Conservation (phyloP, 2,329 filamentous ascomycete genomes). For the Anisogramma anomala region DNA sequence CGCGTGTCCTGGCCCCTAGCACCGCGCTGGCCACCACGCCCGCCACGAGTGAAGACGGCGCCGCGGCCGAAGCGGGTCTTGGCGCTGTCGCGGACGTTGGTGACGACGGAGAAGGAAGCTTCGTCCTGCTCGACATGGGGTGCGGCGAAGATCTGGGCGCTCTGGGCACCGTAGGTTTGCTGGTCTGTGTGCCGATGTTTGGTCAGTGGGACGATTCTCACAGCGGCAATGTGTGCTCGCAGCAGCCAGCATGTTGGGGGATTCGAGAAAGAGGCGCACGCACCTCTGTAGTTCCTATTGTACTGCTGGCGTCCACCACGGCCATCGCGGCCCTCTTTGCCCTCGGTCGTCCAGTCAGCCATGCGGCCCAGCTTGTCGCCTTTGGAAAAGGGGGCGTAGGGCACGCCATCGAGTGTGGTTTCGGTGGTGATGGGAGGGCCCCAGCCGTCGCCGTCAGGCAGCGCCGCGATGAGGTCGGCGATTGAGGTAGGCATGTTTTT, state of each 20-base stretch:
- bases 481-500: constrained; percentile 25
- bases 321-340: constrained; percentile 65
- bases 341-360: constrained; percentile 93
- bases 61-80: constrained; percentile 85
- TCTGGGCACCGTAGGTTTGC: constrained; percentile 89
- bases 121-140: constrained; percentile 82
- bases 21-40: constrained; percentile 68
- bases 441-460: constrained; percentile 73
- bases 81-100: constrained; percentile 76
- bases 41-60: constrained; percentile 77
- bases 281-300: constrained; percentile 87
- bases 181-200: constrained; percentile 50
- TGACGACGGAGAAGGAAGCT: constrained; percentile 94
- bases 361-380: constrained; percentile 97
- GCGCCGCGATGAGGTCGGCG: constrained; percentile 54
- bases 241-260: neutral
- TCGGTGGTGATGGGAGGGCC: constrained; percentile 72
- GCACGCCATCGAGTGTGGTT: constrained; percentile 86
- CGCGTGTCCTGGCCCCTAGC: constrained; percentile 44
- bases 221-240: neutral
- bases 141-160: constrained; percentile 77
- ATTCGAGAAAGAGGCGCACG: constrained; percentile 16
- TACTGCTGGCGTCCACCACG: constrained; percentile 76
- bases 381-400: constrained; percentile 96
- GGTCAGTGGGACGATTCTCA: constrained; percentile 14